Evolutionary conservation across 2,329 filamentous ascomycete genomes (phyloP).

Genomic region (Colletotrichum spinosum): DNA sequence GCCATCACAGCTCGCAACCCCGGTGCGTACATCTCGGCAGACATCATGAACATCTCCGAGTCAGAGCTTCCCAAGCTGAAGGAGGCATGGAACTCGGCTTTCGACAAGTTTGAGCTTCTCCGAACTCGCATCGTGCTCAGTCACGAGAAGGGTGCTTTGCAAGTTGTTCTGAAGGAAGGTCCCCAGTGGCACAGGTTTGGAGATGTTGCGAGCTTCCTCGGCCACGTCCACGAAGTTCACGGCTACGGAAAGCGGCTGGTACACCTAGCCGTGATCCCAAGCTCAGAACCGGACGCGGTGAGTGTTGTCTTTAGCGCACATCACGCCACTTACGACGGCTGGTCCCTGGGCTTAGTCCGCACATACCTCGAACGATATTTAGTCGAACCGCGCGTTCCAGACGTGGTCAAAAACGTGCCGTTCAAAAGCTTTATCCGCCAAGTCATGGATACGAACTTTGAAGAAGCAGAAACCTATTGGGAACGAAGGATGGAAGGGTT

Average conservation of each 20-base stretch:
- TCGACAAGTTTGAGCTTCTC: conserved; percentile 17
- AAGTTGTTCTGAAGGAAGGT: conserved; percentile 36
- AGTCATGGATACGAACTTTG: background rate
- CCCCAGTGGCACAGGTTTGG: conserved; percentile 12
- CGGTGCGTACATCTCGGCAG: conserved; percentile 44
- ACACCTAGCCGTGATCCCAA: conserved; percentile 35
- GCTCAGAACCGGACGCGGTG: conserved; percentile 26
- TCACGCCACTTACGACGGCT: conserved; percentile 47
- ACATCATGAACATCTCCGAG: conserved; percentile 41
- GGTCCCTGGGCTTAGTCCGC: conserved; percentile 13
- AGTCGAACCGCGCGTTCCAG: background rate
- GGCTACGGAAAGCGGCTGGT: conserved; percentile 36
- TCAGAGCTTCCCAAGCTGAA: conserved; percentile 42
- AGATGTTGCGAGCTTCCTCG: conserved; percentile 10
- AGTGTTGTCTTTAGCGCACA: conserved; percentile 46
- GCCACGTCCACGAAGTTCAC: background rate
- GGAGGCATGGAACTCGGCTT: conserved; percentile 42
- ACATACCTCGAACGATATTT: conserved; percentile 2
- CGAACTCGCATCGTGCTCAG: conserved; percentile 31
- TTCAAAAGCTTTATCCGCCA: conserved; percentile 22
- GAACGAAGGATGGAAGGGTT: conserved; percentile 10
- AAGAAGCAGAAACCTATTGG: conserved; percentile 9
- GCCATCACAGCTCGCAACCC: conserved; percentile 38
- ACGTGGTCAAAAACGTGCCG: background rate
- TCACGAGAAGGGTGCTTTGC: conserved; percentile 29